Base-by-base conservation (phyloP, 139 green algal species). In the Picochlorum sp. region DNA sequence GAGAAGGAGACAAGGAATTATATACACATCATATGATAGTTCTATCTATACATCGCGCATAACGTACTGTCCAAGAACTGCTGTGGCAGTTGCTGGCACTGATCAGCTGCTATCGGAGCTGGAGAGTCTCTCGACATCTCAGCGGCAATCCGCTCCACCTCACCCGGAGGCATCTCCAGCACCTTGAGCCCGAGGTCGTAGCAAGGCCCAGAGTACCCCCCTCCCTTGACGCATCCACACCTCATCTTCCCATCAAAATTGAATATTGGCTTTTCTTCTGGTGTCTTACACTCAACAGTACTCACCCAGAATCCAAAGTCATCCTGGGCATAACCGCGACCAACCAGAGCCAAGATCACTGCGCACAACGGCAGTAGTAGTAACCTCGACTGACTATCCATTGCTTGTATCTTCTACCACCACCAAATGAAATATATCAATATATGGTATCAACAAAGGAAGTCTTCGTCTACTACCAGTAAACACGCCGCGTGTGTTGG, bases 211-310 rank as follows among this genome's bases (percentile, higher is more conserved):
- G 47, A 26, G 47, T 26, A 54, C 6, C 47, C n/a, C 16, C 47
- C 47, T 20, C n/a, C 47, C 47, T 54, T 54, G 18, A 54, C 47
- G 15, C 47, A 54, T 54, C 47, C 47, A 21, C 47, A 54, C 15
- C 7, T 21, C 47, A 54, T 54, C 47, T 54, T 13, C 18, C 47
- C 47, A 54, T 54, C 47, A 54, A 54, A 54, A 54, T 54, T 54
- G 15, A 54, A 54, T 26, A 21, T 26, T 54, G 47, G 47, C n/a
- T 54, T 54, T 54, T 20, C 47, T 7, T 21, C 47, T 26, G 47
- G 18, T 21, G 47, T 54, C 47, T 54, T 21, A 20, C 47, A 54
- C n/a, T 54, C 47, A 13, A 54, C 47, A 26, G 47, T 26, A 54
- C 47, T 54, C n/a, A 21, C 18, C 47, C 47, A 54, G 47, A 54